phyloP scores from a whole-genome alignment of 139 green algal species.

The Haematococcus lacustris region DNA sequence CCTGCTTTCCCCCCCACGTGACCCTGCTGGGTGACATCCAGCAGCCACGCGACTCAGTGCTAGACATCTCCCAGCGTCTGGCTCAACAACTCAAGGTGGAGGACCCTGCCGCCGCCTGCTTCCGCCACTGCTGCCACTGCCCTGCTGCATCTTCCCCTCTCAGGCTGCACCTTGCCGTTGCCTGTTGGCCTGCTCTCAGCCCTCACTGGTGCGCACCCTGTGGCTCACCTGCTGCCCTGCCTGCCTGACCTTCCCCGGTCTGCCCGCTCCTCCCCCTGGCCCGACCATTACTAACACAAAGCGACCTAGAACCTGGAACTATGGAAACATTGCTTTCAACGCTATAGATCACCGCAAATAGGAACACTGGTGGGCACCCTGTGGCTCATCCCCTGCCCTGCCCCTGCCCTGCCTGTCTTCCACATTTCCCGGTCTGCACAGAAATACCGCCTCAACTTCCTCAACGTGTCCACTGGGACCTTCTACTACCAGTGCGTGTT shows the following conservation, averaged over 20 bases:
- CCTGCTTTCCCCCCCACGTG: slow-evolving; percentile 28
- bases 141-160: background rate
- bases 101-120: background rate
- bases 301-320: no score
- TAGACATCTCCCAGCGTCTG: slow-evolving; percentile 7
- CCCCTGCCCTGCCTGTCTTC: background rate
- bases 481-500: slow-evolving; percentile 33
- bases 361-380: background rate
- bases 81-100: slow-evolving; percentile 24
- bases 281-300: background rate
- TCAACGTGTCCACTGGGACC: slow-evolving; percentile 20
- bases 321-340: background rate
- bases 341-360: background rate
- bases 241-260: no score
- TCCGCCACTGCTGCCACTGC: background rate
- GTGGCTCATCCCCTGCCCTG: background rate
- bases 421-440: no score
- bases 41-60: slow-evolving; percentile 10
- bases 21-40: slow-evolving; percentile 39
- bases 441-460: slow-evolving; percentile 41
- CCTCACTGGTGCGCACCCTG: background rate
- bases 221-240: background rate
- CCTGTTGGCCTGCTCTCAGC: background rate
- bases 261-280: background rate
- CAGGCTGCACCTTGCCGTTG: background rate